These are phyloP conservation scores for Rhododendron mucronatum DNA, from an alignment of 148 eudicot genomes.

Conservation along the genomic window DNA sequence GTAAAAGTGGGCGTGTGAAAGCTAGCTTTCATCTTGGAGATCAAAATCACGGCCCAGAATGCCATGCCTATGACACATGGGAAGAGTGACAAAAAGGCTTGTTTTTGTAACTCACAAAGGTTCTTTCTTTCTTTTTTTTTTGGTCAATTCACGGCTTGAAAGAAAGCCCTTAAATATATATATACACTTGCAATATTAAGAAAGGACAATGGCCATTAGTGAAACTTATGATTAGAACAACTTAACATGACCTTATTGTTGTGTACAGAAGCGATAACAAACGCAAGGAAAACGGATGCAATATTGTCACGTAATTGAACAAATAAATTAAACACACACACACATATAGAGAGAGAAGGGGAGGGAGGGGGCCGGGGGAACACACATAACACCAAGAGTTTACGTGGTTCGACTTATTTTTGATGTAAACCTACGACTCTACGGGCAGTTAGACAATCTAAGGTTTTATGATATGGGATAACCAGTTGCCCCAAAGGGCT, in stretches of 20 bases:
- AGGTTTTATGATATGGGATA: too few species aligned
- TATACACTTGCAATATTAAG: not conserved
- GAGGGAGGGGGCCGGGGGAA: too few species aligned
- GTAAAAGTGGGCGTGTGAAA: not conserved
- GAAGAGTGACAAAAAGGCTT: conserved; percentile 7
- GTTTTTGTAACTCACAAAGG: not conserved
- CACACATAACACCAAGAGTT: too few species aligned
- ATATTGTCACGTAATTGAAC: too few species aligned
- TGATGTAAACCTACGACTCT: too few species aligned
- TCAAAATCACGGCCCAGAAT: not conserved
- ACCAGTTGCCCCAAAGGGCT: too few species aligned
- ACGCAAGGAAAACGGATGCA: not conserved
- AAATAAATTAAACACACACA: too few species aligned
- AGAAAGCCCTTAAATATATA: too few species aligned
- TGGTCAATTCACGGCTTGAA: not conserved
- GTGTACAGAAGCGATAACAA: not conserved
- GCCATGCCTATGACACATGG: conserved; percentile 13
- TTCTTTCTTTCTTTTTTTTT: not conserved
- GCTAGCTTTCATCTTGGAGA: not conserved
- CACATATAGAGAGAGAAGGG: too few species aligned
- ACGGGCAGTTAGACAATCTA: too few species aligned
- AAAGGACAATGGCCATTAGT: not conserved
- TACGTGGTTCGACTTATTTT: too few species aligned
- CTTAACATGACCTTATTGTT: not conserved
- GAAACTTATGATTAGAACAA: not conserved